Evolutionary conservation across 768 basidiomycete genomes (phyloP).

Genomic region (Podaxis mareebaensis): DNA sequence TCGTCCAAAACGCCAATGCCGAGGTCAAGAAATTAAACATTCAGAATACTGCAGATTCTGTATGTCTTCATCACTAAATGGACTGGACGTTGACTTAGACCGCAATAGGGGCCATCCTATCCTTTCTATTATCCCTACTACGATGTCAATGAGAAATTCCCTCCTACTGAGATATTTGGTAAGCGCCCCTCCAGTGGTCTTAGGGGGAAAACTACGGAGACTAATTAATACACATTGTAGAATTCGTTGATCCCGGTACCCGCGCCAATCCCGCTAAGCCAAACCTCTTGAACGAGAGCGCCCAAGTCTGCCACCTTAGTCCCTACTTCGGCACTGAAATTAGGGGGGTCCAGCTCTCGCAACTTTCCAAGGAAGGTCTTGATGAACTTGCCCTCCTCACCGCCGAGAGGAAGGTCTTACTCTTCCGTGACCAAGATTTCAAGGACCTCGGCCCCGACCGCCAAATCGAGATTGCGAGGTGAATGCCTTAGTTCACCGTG

Average conservation of each 20-base stretch:
- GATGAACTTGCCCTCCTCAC: slow-evolving; percentile 53
- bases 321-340: slow-evolving; percentile 56
- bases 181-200: slow-evolving; percentile 2
- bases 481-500: not conserved
- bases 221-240: slow-evolving; percentile 19
- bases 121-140: slow-evolving; percentile 51
- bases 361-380: slow-evolving; percentile 51
- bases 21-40: slow-evolving; percentile 19
- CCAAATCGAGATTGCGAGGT: slow-evolving; percentile 54
- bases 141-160: slow-evolving; percentile 49
- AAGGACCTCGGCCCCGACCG: slow-evolving; percentile 54
- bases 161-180: slow-evolving; percentile 50
- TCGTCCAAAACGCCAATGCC: slow-evolving; percentile 14
- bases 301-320: slow-evolving; percentile 39
- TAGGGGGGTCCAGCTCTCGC: slow-evolving; percentile 51
- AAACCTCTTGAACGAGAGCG: slow-evolving; percentile 44
- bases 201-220: not conserved
- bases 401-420: slow-evolving; percentile 52
- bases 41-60: slow-evolving; percentile 16
- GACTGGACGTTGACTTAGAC: not conserved
- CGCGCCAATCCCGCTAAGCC: slow-evolving; percentile 54
- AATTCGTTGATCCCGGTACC: slow-evolving; percentile 43
- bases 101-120: slow-evolving; percentile 39
- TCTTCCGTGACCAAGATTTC: slow-evolving; percentile 64
- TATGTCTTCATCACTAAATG: slow-evolving; percentile 1